phyloP scores from a whole-genome alignment of 2,329 filamentous ascomycete genomes.

The Davidsoniella eucalypti region DNA sequence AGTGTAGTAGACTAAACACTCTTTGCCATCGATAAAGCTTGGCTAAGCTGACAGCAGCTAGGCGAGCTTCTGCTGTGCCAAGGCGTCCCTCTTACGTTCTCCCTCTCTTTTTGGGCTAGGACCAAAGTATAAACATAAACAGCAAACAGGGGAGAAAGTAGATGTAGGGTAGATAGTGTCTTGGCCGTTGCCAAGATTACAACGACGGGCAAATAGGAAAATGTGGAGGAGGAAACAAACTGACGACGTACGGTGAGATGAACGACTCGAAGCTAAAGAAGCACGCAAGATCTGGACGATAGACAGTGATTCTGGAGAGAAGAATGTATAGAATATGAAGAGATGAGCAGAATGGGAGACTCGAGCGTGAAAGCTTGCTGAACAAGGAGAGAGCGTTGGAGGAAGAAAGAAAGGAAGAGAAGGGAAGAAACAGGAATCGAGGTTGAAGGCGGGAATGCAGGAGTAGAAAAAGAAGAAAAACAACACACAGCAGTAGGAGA shows the following conservation, averaged over 20 bases:
- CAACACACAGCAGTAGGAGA: too few relatives aligned
- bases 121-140: background rate
- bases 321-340: constrained; percentile 2
- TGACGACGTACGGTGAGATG: constrained; percentile 1
- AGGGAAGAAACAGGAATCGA: constrained; percentile 8
- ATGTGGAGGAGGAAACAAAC: constrained; percentile 1
- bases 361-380: background rate
- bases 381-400: background rate
- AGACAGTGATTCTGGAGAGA: background rate
- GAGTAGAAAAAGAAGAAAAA: background rate
- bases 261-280: constrained; percentile 7
- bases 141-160: background rate
- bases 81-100: too few relatives aligned
- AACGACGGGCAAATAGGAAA: background rate
- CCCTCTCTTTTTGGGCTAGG: background rate
- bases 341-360: background rate
- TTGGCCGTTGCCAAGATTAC: background rate
- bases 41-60: too few relatives aligned
- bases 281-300: background rate
- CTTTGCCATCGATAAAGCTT: too few relatives aligned
- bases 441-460: background rate
- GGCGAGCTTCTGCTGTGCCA: too few relatives aligned
- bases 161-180: background rate
- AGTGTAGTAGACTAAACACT: too few relatives aligned
- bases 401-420: background rate